Evolutionary conservation across 208 protist genomes (phyloP), one percentile per base, ranked within the genome.

Genomic region (Herpetomonas samuelpessoai): DNA sequence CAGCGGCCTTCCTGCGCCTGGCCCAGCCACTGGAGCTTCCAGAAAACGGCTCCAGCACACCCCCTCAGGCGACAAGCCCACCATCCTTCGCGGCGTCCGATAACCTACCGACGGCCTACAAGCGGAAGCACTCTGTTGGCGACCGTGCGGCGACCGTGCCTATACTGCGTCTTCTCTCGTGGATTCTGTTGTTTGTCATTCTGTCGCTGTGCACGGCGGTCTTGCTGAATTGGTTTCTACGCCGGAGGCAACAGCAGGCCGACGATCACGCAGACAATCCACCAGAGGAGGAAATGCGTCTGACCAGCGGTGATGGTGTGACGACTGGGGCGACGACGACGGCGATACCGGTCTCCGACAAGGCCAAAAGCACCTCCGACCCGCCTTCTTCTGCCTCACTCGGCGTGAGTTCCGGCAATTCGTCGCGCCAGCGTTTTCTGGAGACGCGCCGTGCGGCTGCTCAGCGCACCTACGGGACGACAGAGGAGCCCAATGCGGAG

Each of bases 371-470:
- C 19, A 2, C 44, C 57, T 50, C 24, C 18, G 16, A 44, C 3
- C 28, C 30, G 10, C 2, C 65, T 19, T 70, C 70, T 18, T 64
- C 71, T 3, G 22, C 21, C 2, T 27, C 25, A n/a, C 46, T 18
- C 30, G 29, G 47, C n/a, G 25, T 41, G 4, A 35, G 10, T 29
- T 29, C 30, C n/a, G 82, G 82, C 19, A 90, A 82, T 62, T 54
- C 77, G 7, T 89, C 87, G 2, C 68, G 87, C 0, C 77, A 86
- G 58, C 78, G 74, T 18, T 93, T 93, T 59, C 57, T 90, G 22
- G 69, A 88, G 52, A 74, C 78, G 21, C 80, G 87, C 10, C 63
- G 67, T 47, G 64, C 57, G 49, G 66, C 69, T 1, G 72, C 74
- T n/a, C 57, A 62, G 62, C 48, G 29, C 24, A 64, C 45, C 10